Percentiles rank a stretch among this genome's conserved stretches.
Evolutionary conservation across 2,329 filamentous ascomycete species (phyloP).

Genomic region (Verticillium zaregamsianum): DNA sequence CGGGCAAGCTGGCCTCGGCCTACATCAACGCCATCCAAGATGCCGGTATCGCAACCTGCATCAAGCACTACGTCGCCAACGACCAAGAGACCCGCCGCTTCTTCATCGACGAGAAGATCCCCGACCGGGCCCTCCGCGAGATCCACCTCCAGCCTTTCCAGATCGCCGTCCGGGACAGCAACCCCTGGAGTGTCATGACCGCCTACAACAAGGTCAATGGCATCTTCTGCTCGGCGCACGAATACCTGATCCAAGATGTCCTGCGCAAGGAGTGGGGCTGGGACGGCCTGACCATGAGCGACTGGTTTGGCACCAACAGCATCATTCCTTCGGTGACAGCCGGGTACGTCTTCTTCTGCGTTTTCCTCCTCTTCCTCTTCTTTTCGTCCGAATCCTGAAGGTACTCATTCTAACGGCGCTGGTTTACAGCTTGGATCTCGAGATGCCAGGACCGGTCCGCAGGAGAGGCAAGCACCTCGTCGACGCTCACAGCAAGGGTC

Average conservation of each 20-base stretch:
- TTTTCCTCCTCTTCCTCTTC: background rate
- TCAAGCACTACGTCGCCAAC: conserved; percentile 61
- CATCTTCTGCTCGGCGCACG: conserved; percentile 4
- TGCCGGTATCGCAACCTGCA: conserved; percentile 35
- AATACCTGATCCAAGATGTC: conserved; percentile 31
- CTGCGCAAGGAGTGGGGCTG: conserved; percentile 40
- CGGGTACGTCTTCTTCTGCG: background rate
- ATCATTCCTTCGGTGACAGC: conserved; percentile 13
- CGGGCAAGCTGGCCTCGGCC: conserved; percentile 56
- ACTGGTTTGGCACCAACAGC: conserved; percentile 36
- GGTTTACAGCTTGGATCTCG: conserved; percentile 26
- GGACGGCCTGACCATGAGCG: conserved; percentile 41
- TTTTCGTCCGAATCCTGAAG: too few species aligned
- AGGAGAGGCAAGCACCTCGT: conserved; percentile 1
- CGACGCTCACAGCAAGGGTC: background rate
- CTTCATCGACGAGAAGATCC: conserved; percentile 20
- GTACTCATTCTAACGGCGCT: conserved; percentile 10
- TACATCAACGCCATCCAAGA: conserved; percentile 55
- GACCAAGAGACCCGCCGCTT: conserved; percentile 53
- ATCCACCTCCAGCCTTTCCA: conserved; percentile 42
- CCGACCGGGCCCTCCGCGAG: conserved; percentile 24
- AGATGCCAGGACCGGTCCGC: conserved; percentile 27
- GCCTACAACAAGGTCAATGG: conserved; percentile 44
- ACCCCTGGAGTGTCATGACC: conserved; percentile 41
- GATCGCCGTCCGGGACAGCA: conserved; percentile 35